These are phyloP conservation scores for Boletus tomentosulus DNA, from an alignment of 768 basidiomycete species.

Conservation along the genomic window DNA sequence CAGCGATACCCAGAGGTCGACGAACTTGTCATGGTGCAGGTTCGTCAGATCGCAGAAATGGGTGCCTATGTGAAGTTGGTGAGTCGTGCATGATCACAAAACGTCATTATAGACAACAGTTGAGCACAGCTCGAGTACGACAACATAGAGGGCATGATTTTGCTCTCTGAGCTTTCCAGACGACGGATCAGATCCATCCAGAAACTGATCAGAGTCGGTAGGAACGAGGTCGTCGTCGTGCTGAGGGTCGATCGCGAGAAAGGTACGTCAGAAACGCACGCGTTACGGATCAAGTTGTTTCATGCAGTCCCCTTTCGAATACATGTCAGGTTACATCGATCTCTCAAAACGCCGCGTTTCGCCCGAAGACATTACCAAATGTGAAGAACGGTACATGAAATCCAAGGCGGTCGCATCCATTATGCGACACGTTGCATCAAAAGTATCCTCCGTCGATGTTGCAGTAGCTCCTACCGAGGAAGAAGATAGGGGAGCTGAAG, in stretches of 20 bases:
- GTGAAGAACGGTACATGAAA: slow-evolving; percentile 98
- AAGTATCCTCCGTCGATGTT: slow-evolving; percentile 48
- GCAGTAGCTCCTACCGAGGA: slow-evolving; percentile 28
- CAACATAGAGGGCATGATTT: slow-evolving; percentile 99
- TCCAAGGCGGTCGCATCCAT: slow-evolving; percentile 94
- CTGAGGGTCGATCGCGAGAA: slow-evolving; percentile 99
- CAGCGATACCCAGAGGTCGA: slow-evolving; percentile 94
- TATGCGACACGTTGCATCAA: slow-evolving; percentile 85
- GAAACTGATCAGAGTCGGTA: slow-evolving; percentile 94
- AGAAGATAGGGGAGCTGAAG: slow-evolving; percentile 23
- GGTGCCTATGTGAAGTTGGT: slow-evolving; percentile 98
- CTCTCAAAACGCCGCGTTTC: slow-evolving; percentile 97
- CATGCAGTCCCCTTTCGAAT: background rate
- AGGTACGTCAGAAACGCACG: slow-evolving; percentile 44
- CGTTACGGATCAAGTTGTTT: background rate
- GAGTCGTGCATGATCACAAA: slow-evolving; percentile 27
- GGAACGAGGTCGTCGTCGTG: slow-evolving; percentile 98
- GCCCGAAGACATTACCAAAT: slow-evolving; percentile 97
- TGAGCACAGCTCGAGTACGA: slow-evolving; percentile 87
- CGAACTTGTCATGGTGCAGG: slow-evolving; percentile 99
- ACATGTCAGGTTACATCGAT: slow-evolving; percentile 85
- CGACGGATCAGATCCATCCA: slow-evolving; percentile 96
- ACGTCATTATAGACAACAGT: background rate
- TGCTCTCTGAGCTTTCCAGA: slow-evolving; percentile 95
- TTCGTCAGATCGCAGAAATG: slow-evolving; percentile 99